A percentile compares a stretch with the other conserved stretches of the same genome.
Conservation (phyloP, 305 asterid genomes). For the Plantago rigida region DNA sequence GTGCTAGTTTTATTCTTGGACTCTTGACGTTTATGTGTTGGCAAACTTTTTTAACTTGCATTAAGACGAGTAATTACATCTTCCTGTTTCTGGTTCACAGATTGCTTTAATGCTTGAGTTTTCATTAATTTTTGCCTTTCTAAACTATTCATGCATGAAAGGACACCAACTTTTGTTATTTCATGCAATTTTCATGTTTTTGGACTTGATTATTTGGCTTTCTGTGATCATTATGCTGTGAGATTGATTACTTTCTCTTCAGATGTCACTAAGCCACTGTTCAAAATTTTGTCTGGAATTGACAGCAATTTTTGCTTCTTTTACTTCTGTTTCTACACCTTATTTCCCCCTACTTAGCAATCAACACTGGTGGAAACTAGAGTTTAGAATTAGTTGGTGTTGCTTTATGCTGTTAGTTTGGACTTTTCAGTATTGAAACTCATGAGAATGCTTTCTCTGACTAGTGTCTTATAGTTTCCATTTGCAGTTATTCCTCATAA, state of each 20-base stretch:
- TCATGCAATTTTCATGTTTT: neutral
- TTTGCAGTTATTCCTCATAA: too few species aligned
- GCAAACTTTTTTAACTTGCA: neutral
- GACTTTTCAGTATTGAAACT: too few species aligned
- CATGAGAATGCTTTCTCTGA: too few species aligned
- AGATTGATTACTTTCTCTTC: neutral
- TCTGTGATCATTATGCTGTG: neutral
- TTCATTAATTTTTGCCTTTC: neutral
- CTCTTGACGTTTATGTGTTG: neutral
- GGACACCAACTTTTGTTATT: neutral
- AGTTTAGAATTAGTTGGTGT: neutral
- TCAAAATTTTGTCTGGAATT: neutral
- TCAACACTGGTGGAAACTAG: neutral
- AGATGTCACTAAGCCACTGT: neutral
- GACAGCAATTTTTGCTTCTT: neutral
- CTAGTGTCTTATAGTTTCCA: too few species aligned
- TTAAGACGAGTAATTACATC: neutral
- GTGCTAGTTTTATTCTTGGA: neutral
- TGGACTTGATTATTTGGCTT: neutral
- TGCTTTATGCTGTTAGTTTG: too few species aligned
- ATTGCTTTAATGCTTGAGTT: neutral
- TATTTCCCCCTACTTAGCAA: neutral
- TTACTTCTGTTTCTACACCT: neutral
- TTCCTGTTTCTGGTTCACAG: constrained; percentile 5
- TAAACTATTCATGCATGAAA: neutral